A percentile compares a stretch with the other conserved stretches of the same genome.
These are phyloP conservation scores for Colletotrichum phormii DNA, from an alignment of 2,329 filamentous ascomycete species.

Conservation along the genomic window DNA sequence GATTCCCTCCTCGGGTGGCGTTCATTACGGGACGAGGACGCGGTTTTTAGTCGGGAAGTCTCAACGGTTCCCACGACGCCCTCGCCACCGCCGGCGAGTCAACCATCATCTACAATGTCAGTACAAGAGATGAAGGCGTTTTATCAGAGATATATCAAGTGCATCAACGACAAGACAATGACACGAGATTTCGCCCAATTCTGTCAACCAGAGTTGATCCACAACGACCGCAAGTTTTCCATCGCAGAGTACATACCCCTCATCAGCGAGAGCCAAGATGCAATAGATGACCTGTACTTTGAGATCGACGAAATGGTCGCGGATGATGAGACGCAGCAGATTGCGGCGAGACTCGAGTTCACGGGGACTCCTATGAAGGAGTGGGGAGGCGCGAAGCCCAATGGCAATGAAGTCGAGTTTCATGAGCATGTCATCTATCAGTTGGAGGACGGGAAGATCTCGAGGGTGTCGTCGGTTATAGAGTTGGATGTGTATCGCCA, in stretches of 20 bases:
- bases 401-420: conserved; percentile 44
- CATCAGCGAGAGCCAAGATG: conserved; percentile 44
- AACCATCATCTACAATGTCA: not conserved
- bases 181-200: conserved; percentile 40
- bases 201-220: conserved; percentile 42
- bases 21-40: not conserved
- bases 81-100: not conserved
- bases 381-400: conserved; percentile 44
- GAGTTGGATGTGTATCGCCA: conserved; percentile 43
- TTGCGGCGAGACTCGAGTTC: conserved; percentile 47
- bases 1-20: not conserved
- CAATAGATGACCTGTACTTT: conserved; percentile 44
- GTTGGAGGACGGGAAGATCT: conserved; percentile 46
- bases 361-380: conserved; percentile 43
- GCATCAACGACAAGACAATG: conserved; percentile 47
- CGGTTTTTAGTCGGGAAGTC: not conserved
- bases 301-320: conserved; percentile 42
- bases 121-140: not conserved
- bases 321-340: conserved; percentile 44
- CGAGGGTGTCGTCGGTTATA: conserved; percentile 47
- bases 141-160: conserved; percentile 46
- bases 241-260: conserved; percentile 43
- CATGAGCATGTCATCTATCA: conserved; percentile 49
- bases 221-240: conserved; percentile 44
- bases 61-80: not conserved